These are phyloP conservation scores for Solanum arcanum DNA, from an alignment of 257 asterid species.

Conservation along the genomic window DNA sequence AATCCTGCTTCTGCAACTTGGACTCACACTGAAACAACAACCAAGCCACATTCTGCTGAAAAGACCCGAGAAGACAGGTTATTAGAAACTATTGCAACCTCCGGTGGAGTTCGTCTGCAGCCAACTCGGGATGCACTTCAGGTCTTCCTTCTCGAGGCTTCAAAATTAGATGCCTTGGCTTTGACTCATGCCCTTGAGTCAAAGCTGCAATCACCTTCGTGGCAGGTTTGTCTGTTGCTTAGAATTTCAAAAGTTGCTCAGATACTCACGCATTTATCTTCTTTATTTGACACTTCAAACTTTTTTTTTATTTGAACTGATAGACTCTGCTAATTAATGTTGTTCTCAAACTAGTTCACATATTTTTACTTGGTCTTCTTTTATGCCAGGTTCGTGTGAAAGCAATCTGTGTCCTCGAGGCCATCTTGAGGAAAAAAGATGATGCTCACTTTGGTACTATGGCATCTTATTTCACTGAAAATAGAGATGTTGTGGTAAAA, in stretches of 20 bases:
- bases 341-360: neutral
- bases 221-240: constrained; percentile 62
- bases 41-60: constrained; percentile 31
- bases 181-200: constrained; percentile 64
- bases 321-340: neutral
- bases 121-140: constrained; percentile 93
- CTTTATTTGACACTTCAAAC: neutral
- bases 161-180: constrained; percentile 56
- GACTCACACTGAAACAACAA: constrained; percentile 46
- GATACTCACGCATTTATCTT: neutral
- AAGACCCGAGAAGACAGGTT: constrained; percentile 81
- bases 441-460: constrained; percentile 48
- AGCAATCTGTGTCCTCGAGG: constrained; percentile 88
- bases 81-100: constrained; percentile 77
- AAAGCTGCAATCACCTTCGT: constrained; percentile 71
- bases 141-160: constrained; percentile 68
- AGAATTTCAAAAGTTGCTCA: neutral
- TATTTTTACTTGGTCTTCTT: constrained; percentile 1
- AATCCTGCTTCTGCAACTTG: constrained; percentile 61
- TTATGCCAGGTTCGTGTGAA: constrained; percentile 79
- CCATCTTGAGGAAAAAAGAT: constrained; percentile 71
- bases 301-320: neutral
- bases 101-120: constrained; percentile 94
- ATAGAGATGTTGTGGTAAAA: constrained; percentile 52
- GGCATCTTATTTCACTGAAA: constrained; percentile 58